phyloP scores from a whole-genome alignment of 495 filamentous ascomycete species.

The Delitschia confertaspora region DNA sequence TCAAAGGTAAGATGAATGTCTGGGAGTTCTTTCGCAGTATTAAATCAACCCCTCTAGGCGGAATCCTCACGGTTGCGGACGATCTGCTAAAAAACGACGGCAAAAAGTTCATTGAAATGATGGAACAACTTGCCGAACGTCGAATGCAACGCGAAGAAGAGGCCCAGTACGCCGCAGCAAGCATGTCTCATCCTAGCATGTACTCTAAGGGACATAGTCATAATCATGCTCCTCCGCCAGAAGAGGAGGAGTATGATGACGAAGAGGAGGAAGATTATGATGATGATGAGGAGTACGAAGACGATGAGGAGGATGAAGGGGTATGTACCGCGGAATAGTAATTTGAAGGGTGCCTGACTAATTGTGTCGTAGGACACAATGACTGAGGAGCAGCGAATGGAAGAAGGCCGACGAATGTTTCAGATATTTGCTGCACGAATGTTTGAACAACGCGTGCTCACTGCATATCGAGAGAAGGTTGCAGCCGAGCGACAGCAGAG shows the following conservation, averaged over 20 bases:
- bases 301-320: constrained; percentile 88
- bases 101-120: constrained; percentile 99
- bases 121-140: constrained; percentile 97
- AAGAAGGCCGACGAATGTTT: constrained; percentile 97
- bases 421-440: constrained; percentile 98
- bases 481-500: constrained; percentile 84
- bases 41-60: constrained; percentile 55
- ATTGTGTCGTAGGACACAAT: constrained; percentile 67
- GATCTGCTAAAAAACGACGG: constrained; percentile 98
- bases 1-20: constrained; percentile 64
- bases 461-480: constrained; percentile 95
- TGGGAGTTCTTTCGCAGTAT: constrained; percentile 31
- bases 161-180: constrained; percentile 57
- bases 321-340: constrained; percentile 34
- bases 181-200: constrained; percentile 42
- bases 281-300: constrained; percentile 79
- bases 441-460: constrained; percentile 96
- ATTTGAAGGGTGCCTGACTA: constrained; percentile 28
- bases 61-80: constrained; percentile 96
- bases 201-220: constrained; percentile 40
- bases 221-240: constrained; percentile 54
- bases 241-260: constrained; percentile 67
- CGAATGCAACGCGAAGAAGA: constrained; percentile 96
- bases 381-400: constrained; percentile 98
- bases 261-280: constrained; percentile 81